Percentiles rank a stretch among this genome's conserved stretches.
These are phyloP conservation scores for Strobilomyces confusus DNA, from an alignment of 768 basidiomycete genomes.

Conservation along the genomic window DNA sequence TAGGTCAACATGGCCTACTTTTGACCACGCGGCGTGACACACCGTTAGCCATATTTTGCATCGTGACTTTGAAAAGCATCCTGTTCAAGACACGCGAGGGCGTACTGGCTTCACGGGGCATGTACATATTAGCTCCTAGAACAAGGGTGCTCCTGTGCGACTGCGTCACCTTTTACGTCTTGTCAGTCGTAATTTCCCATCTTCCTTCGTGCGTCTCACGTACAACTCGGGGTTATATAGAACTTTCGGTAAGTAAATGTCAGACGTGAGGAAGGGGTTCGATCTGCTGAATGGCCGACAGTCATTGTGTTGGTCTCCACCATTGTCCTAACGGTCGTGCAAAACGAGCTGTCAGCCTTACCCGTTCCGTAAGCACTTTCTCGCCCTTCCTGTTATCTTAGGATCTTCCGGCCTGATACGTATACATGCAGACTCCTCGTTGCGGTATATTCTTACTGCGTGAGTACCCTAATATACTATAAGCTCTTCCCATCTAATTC, in stretches of 20 bases:
- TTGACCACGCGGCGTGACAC: neutral
- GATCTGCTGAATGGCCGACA: neutral
- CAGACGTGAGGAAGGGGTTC: neutral
- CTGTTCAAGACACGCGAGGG: neutral
- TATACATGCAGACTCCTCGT: conserved; percentile 12
- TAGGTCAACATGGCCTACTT: neutral
- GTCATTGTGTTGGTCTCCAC: conserved; percentile 17
- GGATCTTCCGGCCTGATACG: neutral
- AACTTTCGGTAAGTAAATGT: conserved; percentile 10
- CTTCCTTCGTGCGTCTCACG: neutral
- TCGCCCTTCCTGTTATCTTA: neutral
- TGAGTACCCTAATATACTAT: conserved; percentile 4
- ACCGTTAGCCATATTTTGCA: conserved; percentile 13
- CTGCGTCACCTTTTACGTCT: conserved; percentile 11
- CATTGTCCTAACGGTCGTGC: conserved; percentile 10
- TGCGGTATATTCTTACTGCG: conserved; percentile 19
- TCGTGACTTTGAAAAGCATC: conserved; percentile 13
- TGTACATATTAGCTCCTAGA: neutral
- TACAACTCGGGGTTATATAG: conserved; percentile 2
- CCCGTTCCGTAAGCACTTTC: conserved; percentile 12
- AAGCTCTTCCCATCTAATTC: neutral
- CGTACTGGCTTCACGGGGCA: neutral
- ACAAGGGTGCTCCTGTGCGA: conserved; percentile 10
- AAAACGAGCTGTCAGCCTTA: conserved; percentile 11
- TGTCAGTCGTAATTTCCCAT: conserved; percentile 9